A percentile compares a stretch with the other conserved stretches of the same genome.
Conservation (phyloP, 2,329 filamentous ascomycete genomes). For the Delphinella strobiligena region DNA sequence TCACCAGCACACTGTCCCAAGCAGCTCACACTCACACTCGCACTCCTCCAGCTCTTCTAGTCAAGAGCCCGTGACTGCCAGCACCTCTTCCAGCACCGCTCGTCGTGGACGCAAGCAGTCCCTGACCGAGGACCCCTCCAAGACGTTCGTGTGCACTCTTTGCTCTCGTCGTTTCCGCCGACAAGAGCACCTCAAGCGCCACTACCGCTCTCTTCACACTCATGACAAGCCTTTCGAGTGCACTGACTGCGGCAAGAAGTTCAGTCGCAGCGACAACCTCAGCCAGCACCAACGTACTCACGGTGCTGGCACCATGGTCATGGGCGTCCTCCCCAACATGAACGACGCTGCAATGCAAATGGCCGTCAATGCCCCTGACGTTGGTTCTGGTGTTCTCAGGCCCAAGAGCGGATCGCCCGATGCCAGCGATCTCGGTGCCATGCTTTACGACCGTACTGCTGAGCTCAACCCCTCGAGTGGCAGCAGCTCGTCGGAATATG, state of each 20-base stretch:
- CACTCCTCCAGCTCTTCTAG: constrained; percentile 6
- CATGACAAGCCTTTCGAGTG: constrained; percentile 98
- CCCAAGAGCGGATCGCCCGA: constrained; percentile 34
- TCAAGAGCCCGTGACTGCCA: constrained; percentile 13
- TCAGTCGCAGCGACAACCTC: constrained; percentile 94
- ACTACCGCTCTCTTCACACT: constrained; percentile 96
- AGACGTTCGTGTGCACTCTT: constrained; percentile 93
- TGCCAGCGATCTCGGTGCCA: constrained; percentile 56
- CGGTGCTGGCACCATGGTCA: constrained; percentile 76
- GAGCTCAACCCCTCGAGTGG: constrained; percentile 55
- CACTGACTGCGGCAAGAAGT: constrained; percentile 97
- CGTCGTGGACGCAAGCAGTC: constrained; percentile 98
- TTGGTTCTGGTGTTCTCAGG: constrained; percentile 19
- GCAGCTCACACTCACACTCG: constrained; percentile 13
- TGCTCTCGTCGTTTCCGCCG: constrained; percentile 96
- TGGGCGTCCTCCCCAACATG: constrained; percentile 56
- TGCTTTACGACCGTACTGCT: constrained; percentile 65
- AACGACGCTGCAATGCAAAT: constrained; percentile 12
- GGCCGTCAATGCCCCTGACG: constrained; percentile 22
- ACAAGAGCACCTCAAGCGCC: constrained; percentile 96
- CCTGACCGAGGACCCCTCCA: constrained; percentile 90
- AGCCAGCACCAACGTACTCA: constrained; percentile 93
- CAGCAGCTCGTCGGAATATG: constrained; percentile 25
- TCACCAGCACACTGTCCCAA: constrained; percentile 18
- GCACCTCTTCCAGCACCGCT: constrained; percentile 49